Evolutionary conservation across 2,329 filamentous ascomycete genomes (phyloP).

Genomic region (Thielaviopsis populi): DNA sequence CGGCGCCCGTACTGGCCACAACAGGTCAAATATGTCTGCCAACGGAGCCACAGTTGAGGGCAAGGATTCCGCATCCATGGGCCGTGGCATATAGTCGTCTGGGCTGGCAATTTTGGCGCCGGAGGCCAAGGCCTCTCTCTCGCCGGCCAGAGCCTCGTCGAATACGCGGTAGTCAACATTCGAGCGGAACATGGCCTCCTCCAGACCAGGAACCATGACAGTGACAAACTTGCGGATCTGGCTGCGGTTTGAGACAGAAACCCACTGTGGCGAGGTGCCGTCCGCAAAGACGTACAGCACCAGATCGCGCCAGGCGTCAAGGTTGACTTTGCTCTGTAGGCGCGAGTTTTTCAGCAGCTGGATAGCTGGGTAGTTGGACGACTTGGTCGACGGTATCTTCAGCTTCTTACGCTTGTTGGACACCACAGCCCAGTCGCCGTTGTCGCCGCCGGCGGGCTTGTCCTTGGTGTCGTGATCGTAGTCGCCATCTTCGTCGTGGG

Average conservation of each 20-base stretch:
- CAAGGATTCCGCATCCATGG: slow-evolving; percentile 36
- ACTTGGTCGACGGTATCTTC: slow-evolving; percentile 42
- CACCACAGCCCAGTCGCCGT: slow-evolving; percentile 41
- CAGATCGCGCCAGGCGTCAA: slow-evolving; percentile 47
- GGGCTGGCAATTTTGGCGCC: slow-evolving; percentile 30
- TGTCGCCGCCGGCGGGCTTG: slow-evolving; percentile 22
- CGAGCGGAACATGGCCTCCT: slow-evolving; percentile 74
- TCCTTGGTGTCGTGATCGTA: slow-evolving; percentile 19
- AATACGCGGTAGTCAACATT: slow-evolving; percentile 28
- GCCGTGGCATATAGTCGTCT: slow-evolving; percentile 45
- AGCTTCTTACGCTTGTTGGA: slow-evolving; percentile 40
- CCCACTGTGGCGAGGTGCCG: slow-evolving; percentile 48
- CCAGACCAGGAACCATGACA: slow-evolving; percentile 82
- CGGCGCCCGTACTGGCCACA: slow-evolving; percentile 80
- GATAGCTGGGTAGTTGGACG: slow-evolving; percentile 44
- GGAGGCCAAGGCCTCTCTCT: slow-evolving; percentile 23
- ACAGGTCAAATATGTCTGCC: slow-evolving; percentile 66
- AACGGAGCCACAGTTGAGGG: slow-evolving; percentile 47
- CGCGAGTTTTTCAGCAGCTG: slow-evolving; percentile 42
- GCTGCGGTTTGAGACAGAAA: slow-evolving; percentile 45
- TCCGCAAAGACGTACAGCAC: slow-evolving; percentile 54
- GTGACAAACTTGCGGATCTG: slow-evolving; percentile 67
- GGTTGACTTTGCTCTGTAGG: slow-evolving; percentile 45
- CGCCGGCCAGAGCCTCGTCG: slow-evolving; percentile 25
- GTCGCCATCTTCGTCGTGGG: slow-evolving; percentile 30